phyloP scores from a whole-genome alignment of 2,329 filamentous ascomycete genomes.

The Aspergillus tanneri region DNA sequence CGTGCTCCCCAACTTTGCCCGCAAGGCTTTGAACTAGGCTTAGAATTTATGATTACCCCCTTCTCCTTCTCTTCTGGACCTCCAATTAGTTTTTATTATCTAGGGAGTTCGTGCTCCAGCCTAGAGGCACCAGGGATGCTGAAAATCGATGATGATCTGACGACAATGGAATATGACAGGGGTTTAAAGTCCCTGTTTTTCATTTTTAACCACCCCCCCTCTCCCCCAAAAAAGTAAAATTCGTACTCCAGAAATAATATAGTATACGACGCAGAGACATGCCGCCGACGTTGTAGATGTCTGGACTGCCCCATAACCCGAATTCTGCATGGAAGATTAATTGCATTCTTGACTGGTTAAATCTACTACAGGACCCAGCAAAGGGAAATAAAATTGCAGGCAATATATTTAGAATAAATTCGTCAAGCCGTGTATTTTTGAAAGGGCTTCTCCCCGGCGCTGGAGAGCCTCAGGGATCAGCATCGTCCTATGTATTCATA shows the following conservation, averaged over 20 bases:
- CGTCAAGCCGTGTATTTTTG: conserved; percentile 22
- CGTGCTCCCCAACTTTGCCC: conserved; percentile 87
- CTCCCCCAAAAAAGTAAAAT: too few species aligned
- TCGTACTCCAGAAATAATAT: too few species aligned
- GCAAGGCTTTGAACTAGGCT: conserved; percentile 59
- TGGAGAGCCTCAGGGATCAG: conserved; percentile 14
- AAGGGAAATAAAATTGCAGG: conserved; percentile 6
- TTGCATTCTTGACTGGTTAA: too few species aligned
- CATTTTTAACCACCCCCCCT: too few species aligned
- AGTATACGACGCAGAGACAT: too few species aligned
- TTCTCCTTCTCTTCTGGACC: conserved; percentile 4
- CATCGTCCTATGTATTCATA: conserved; percentile 28
- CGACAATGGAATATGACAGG: conserved; percentile 15
- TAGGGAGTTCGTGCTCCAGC: conserved; percentile 8
- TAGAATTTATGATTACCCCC: conserved; percentile 21
- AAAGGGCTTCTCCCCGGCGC: conserved; percentile 14
- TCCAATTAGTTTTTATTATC: conserved; percentile 8
- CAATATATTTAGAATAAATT: conserved; percentile 20
- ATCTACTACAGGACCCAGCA: conserved; percentile 17
- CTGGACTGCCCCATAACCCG: too few species aligned
- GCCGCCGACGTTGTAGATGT: too few species aligned
- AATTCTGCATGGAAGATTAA: not conserved
- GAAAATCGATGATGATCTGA: conserved; percentile 21
- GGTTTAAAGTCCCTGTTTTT: not conserved
- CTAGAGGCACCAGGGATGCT: conserved; percentile 11